These are phyloP conservation scores for Vigna reflexopilosa DNA, from an alignment of 306 rosid species.

Conservation along the genomic window DNA sequence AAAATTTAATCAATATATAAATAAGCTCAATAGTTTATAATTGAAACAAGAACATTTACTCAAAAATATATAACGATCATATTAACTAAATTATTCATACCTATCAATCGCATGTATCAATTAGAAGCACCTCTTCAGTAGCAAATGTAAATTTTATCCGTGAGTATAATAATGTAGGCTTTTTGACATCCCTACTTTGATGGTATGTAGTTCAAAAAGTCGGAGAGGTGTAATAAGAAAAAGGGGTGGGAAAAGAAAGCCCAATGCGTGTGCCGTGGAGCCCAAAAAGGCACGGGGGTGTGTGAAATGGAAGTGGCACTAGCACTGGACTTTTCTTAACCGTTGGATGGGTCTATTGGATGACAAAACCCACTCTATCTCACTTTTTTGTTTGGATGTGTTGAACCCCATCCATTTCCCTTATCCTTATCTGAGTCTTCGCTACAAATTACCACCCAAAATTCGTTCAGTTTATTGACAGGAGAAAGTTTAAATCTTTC, in stretches of 20 bases:
- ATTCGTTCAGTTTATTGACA: too few relatives aligned
- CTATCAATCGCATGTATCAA: too few relatives aligned
- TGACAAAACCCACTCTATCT: background rate
- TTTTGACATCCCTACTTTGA: too few relatives aligned
- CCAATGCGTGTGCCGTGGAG: background rate
- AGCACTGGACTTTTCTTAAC: background rate
- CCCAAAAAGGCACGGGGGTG: background rate
- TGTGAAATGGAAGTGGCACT: background rate
- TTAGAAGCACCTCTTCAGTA: too few relatives aligned
- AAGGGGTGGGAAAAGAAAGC: background rate
- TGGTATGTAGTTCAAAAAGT: too few relatives aligned
- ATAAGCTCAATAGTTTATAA: too few relatives aligned
- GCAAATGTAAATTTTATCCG: too few relatives aligned
- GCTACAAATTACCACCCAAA: background rate
- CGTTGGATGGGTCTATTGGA: background rate
- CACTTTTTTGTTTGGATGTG: background rate
- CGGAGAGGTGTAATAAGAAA: background rate
- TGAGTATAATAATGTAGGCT: too few relatives aligned
- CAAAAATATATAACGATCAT: too few relatives aligned
- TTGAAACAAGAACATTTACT: too few relatives aligned
- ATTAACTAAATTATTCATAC: too few relatives aligned
- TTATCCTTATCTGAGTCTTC: background rate
- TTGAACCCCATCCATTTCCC: background rate
- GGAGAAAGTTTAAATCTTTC: background rate
- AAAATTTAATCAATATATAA: too few relatives aligned